Evolutionary conservation across 1,284 basidiomycete species (phyloP).

Genomic region (Leccinum fuscescens): DNA sequence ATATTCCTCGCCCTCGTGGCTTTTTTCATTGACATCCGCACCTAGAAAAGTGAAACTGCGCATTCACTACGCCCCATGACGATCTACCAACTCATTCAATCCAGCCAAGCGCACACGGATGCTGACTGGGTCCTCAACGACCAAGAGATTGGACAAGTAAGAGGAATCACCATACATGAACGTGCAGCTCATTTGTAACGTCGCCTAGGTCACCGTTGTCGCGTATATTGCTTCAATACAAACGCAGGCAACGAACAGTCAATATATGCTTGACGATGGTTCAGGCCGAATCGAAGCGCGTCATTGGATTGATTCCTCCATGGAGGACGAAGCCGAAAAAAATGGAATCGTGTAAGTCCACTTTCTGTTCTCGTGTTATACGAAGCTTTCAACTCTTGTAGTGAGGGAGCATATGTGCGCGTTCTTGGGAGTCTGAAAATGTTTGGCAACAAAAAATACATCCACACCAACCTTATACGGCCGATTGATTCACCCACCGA

Average conservation of each 20-base stretch:
- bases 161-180: conserved; percentile 17
- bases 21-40: background rate
- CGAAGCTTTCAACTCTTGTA: conserved; percentile 30
- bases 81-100: conserved; percentile 75
- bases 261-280: conserved; percentile 86
- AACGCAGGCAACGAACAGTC: conserved; percentile 77
- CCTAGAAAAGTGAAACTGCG: conserved; percentile 47
- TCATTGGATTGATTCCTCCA: conserved; percentile 80
- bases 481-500: conserved; percentile 75
- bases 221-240: conserved; percentile 75
- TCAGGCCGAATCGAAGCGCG: conserved; percentile 87
- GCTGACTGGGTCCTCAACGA: conserved; percentile 87
- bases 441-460: conserved; percentile 81
- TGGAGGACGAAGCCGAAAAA: conserved; percentile 50
- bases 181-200: background rate
- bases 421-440: conserved; percentile 88
- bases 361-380: background rate
- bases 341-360: conserved; percentile 43
- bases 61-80: conserved; percentile 86
- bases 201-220: conserved; percentile 67
- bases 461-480: conserved; percentile 77
- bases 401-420: conserved; percentile 79
- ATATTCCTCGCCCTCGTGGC: background rate
- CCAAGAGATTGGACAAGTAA: conserved; percentile 77
- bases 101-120: conserved; percentile 83